Conservation (phyloP, 495 filamentous ascomycete genomes). For the Xylaria scruposa region DNA sequence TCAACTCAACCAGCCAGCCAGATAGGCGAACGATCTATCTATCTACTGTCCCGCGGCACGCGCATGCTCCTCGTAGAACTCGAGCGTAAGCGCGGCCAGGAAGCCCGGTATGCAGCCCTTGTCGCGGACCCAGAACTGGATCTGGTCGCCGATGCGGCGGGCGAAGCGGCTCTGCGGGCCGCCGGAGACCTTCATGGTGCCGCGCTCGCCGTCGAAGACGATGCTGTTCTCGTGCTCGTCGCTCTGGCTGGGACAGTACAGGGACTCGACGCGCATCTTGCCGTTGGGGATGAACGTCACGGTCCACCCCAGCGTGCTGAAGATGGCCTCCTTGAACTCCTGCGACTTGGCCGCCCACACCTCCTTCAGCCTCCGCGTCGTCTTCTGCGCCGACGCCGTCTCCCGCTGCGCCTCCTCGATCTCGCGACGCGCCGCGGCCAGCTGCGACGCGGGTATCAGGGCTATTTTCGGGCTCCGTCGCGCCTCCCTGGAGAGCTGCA, state of each 20-base stretch:
- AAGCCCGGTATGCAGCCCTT: constrained; percentile 91
- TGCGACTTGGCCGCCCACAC: constrained; percentile 87
- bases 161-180: constrained; percentile 88
- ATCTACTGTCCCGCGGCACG: constrained; percentile 30
- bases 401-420: constrained; percentile 72
- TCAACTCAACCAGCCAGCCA: background rate
- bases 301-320: constrained; percentile 87
- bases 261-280: constrained; percentile 81
- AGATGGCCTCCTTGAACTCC: constrained; percentile 93
- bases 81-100: constrained; percentile 83
- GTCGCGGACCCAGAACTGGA: constrained; percentile 93
- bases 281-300: constrained; percentile 93
- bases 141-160: constrained; percentile 76
- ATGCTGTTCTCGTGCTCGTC: constrained; percentile 87
- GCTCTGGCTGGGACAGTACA: constrained; percentile 72
- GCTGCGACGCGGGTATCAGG: constrained; percentile 75
- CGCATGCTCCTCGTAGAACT: constrained; percentile 84
- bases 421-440: constrained; percentile 75
- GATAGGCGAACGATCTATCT: too few relatives aligned
- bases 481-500: constrained; percentile 67
- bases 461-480: constrained; percentile 40
- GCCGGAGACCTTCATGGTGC: constrained; percentile 96
- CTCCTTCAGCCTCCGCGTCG: constrained; percentile 81
- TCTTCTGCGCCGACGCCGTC: constrained; percentile 85
- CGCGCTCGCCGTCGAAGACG: constrained; percentile 93